These are phyloP conservation scores for Phytophthora cactorum DNA, from an alignment of 352 stramenopile genomes.

Conservation along the genomic window DNA sequence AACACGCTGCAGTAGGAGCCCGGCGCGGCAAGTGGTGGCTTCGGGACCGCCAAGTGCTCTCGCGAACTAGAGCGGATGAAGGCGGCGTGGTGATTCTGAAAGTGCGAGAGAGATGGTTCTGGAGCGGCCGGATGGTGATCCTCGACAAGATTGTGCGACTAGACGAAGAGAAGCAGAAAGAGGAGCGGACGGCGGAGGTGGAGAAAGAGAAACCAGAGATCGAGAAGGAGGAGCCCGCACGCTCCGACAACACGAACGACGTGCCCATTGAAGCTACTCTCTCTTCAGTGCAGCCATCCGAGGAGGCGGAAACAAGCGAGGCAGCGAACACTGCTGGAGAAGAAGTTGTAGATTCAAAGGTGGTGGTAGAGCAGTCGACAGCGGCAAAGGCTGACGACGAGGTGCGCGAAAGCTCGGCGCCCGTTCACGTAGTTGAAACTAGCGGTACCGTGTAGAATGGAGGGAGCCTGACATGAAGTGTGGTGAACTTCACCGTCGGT, in stretches of 20 bases:
- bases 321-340: slow-evolving; percentile 1
- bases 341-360: slow-evolving; percentile 1
- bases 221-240: background rate
- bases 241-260: background rate
- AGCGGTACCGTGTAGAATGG: background rate
- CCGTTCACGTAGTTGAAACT: background rate
- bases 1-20: slow-evolving; percentile 49
- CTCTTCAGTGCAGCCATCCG: slow-evolving; percentile 15
- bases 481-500: background rate
- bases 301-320: slow-evolving; percentile 18
- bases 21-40: slow-evolving; percentile 76
- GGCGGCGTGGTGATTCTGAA: slow-evolving; percentile 48
- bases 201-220: background rate
- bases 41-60: slow-evolving; percentile 63
- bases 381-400: slow-evolving; percentile 25
- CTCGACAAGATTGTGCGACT: slow-evolving; percentile 71
- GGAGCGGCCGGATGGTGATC: slow-evolving; percentile 63
- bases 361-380: background rate
- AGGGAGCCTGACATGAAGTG: background rate
- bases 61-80: slow-evolving; percentile 39
- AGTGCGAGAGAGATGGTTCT: slow-evolving; percentile 68
- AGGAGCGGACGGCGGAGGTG: slow-evolving; percentile 5
- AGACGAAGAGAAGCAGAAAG: slow-evolving; percentile 14
- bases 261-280: background rate
- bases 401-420: slow-evolving; percentile 20